These are phyloP conservation scores for Colletotrichum gloeosporioides DNA, from an alignment of 2,329 filamentous ascomycete species.

Conservation along the genomic window DNA sequence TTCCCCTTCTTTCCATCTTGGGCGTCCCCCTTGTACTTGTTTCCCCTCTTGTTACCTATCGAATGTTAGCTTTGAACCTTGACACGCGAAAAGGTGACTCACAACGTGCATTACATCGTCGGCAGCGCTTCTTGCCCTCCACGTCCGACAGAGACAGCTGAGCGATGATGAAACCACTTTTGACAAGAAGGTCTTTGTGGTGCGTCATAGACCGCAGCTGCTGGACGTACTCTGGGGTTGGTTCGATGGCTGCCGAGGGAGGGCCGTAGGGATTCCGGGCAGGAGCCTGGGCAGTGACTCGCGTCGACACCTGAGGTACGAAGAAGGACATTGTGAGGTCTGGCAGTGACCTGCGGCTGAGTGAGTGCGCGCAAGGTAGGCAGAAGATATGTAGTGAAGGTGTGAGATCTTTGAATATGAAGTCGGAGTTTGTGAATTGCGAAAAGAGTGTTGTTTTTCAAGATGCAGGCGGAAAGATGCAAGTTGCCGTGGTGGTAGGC, in stretches of 20 bases:
- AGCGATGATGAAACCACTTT: conserved; percentile 30
- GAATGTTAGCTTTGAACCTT: neutral
- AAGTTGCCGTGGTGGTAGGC: neutral
- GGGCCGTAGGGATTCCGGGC: conserved; percentile 1
- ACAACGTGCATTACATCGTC: conserved; percentile 27
- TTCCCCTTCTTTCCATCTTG: neutral
- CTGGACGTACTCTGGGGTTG: conserved; percentile 23
- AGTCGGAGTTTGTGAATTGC: neutral
- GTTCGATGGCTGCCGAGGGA: conserved; percentile 18
- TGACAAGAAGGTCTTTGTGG: conserved; percentile 22
- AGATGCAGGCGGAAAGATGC: neutral
- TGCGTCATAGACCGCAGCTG: conserved; percentile 25
- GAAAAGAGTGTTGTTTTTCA: neutral
- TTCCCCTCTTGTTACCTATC: neutral
- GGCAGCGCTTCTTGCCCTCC: conserved; percentile 35
- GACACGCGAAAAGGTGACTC: neutral
- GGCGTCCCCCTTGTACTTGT: conserved; percentile 1
- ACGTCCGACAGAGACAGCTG: conserved; percentile 30
- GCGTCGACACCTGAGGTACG: neutral
- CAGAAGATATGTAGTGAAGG: neutral
- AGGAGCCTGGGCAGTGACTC: neutral
- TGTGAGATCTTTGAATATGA: neutral
- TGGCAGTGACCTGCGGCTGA: neutral
- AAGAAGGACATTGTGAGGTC: neutral
- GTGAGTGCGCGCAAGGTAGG: neutral